Conservation (phyloP, 345 rosid species). For the Corchorus olitorius region DNA sequence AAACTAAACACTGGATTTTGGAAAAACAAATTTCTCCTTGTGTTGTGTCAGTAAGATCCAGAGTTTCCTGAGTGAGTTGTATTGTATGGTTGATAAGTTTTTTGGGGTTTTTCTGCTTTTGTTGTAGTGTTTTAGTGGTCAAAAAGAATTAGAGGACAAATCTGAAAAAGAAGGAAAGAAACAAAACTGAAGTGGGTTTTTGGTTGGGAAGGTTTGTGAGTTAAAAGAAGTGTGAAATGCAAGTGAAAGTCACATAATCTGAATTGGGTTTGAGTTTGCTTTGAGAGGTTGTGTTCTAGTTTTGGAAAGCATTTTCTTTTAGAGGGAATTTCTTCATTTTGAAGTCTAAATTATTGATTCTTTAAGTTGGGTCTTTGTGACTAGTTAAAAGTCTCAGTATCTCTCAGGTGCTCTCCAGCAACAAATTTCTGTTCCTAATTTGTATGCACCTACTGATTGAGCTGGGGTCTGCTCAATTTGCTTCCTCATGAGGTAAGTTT, state of each 20-base stretch:
- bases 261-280: conserved; percentile 24
- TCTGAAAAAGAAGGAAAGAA: not conserved
- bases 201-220: conserved; percentile 19
- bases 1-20: not conserved
- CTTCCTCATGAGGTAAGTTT: conserved; percentile 12
- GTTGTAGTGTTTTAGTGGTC: conserved; percentile 5
- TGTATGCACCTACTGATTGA: conserved; percentile 2
- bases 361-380: conserved; percentile 21
- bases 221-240: conserved; percentile 17
- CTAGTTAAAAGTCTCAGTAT: conserved; percentile 16
- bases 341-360: conserved; percentile 28
- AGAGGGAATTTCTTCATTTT: conserved; percentile 30
- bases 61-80: conserved; percentile 15
- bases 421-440: conserved; percentile 23
- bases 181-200: conserved; percentile 16
- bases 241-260: conserved; percentile 17
- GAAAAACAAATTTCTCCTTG: not conserved
- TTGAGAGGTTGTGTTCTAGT: conserved; percentile 19
- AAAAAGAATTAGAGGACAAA: not conserved
- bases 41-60: conserved; percentile 27
- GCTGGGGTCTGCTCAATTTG: conserved; percentile 5
- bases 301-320: conserved; percentile 5
- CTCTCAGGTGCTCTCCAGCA: conserved; percentile 21
- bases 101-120: conserved; percentile 16
- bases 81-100: conserved; percentile 22